Percentiles rank a stretch among this genome's conserved stretches.
Conservation (phyloP, 306 rosid genomes). For the Rosa rugosa region DNA sequence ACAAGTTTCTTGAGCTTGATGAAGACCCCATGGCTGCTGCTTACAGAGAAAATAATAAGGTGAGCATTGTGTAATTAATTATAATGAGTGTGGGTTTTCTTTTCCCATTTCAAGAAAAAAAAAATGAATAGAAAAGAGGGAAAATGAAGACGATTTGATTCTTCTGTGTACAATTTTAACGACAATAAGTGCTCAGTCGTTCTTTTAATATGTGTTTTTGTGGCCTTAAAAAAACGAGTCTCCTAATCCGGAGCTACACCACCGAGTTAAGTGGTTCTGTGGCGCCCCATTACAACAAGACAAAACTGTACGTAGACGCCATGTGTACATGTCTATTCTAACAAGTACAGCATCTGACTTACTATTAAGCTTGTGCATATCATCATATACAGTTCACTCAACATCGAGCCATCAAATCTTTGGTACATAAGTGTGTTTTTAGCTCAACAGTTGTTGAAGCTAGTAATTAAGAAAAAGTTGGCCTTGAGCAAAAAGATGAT, state of each 20-base stretch:
- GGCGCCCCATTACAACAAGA: no score
- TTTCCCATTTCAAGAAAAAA: slow-evolving; percentile 3
- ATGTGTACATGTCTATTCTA: background rate
- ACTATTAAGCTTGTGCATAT: background rate
- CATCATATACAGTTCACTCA: no score
- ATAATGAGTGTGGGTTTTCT: background rate
- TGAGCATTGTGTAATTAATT: slow-evolving; percentile 6
- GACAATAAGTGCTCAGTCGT: background rate
- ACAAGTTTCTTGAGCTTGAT: slow-evolving; percentile 49
- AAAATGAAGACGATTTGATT: background rate
- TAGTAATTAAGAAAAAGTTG: background rate
- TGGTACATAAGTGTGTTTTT: no score
- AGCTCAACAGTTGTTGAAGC: no score
- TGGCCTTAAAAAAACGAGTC: background rate
- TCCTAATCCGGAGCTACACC: background rate
- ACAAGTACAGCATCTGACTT: background rate
- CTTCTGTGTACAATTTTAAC: background rate
- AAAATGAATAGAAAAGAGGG: background rate
- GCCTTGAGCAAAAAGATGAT: background rate
- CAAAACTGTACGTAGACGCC: no score
- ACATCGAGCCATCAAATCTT: no score
- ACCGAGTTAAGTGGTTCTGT: background rate
- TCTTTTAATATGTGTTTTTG: background rate
- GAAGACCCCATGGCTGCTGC: slow-evolving; percentile 23
- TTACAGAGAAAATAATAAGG: slow-evolving; percentile 9